Evolutionary conservation across 306 rosid genomes (phyloP).

Genomic region (Quercus dentata): DNA sequence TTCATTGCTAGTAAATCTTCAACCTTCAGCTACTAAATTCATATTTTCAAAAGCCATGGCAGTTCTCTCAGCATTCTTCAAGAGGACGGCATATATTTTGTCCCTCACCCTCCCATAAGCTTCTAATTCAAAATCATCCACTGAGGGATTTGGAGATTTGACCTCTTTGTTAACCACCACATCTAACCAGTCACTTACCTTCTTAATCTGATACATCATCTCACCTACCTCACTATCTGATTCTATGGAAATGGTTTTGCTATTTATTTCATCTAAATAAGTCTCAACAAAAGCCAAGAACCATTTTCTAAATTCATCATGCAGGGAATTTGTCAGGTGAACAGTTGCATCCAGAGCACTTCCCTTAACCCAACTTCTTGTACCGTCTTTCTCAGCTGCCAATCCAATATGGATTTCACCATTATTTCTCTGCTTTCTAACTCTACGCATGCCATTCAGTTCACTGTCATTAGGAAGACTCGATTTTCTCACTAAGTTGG

Average conservation of each 20-base stretch:
- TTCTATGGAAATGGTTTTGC: slow-evolving; percentile 12
- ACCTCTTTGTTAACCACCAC: slow-evolving; percentile 1
- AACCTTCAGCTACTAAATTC: slow-evolving; percentile 7
- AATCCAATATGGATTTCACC: slow-evolving; percentile 7
- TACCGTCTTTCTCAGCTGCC: background rate
- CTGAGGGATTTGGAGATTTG: background rate
- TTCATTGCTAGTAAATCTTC: background rate
- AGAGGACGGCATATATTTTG: slow-evolving; percentile 33
- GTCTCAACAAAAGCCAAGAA: slow-evolving; percentile 28
- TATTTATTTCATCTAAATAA: slow-evolving; percentile 30
- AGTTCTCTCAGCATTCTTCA: slow-evolving; percentile 42
- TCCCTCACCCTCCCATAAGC: slow-evolving; percentile 31
- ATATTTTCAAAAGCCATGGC: slow-evolving; percentile 20
- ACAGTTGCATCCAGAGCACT: slow-evolving; percentile 16
- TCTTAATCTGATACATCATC: slow-evolving; percentile 38
- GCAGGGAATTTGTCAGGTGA: slow-evolving; percentile 16
- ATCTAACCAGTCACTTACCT: slow-evolving; percentile 33
- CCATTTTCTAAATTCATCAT: slow-evolving; percentile 27
- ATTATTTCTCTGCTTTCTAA: slow-evolving; percentile 8
- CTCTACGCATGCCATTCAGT: slow-evolving; percentile 8
- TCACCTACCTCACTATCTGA: slow-evolving; percentile 26
- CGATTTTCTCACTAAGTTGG: background rate
- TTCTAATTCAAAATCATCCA: slow-evolving; percentile 22
- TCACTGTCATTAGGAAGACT: background rate
- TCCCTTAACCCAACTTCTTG: slow-evolving; percentile 28